These are phyloP conservation scores for Coemansia aciculifera DNA, from an alignment of 192 early-diverging fungal genomes.

Conservation along the genomic window DNA sequence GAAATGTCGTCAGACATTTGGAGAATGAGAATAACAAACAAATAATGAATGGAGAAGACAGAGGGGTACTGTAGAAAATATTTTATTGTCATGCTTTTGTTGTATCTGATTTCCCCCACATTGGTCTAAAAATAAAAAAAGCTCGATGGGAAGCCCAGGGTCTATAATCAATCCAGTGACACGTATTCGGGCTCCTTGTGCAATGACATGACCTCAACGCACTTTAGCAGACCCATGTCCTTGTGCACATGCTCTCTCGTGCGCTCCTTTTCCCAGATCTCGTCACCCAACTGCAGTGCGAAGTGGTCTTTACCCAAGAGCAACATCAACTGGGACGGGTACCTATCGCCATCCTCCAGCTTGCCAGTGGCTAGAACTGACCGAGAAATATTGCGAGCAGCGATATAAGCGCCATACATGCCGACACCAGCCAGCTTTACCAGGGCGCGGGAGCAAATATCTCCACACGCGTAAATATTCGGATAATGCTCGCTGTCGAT, in stretches of 20 bases:
- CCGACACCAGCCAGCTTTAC: constrained; percentile 48
- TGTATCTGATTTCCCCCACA: not conserved
- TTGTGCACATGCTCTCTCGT: constrained; percentile 12
- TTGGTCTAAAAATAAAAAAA: not conserved
- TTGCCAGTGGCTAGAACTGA: not conserved
- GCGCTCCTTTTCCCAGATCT: constrained; percentile 29
- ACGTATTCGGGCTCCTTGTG: constrained; percentile 10
- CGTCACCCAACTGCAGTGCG: constrained; percentile 32
- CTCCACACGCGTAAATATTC: constrained; percentile 75
- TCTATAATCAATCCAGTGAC: not conserved
- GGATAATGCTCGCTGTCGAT: constrained; percentile 56
- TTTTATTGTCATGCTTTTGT: not conserved
- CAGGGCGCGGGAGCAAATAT: constrained; percentile 55
- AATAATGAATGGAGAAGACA: not conserved
- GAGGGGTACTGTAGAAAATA: too few species aligned
- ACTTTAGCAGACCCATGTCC: constrained; percentile 38
- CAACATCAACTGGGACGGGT: constrained; percentile 37
- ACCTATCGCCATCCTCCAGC: constrained; percentile 15
- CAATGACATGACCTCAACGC: constrained; percentile 20
- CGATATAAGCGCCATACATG: constrained; percentile 44
- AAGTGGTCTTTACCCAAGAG: constrained; percentile 39
- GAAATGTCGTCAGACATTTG: constrained; percentile 8
- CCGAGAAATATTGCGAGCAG: constrained; percentile 42
- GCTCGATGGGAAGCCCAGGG: not conserved
- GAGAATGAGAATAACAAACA: not conserved